Base-by-base conservation (phyloP, 331 rosid genomes). In the Quercus lobata region DNA sequence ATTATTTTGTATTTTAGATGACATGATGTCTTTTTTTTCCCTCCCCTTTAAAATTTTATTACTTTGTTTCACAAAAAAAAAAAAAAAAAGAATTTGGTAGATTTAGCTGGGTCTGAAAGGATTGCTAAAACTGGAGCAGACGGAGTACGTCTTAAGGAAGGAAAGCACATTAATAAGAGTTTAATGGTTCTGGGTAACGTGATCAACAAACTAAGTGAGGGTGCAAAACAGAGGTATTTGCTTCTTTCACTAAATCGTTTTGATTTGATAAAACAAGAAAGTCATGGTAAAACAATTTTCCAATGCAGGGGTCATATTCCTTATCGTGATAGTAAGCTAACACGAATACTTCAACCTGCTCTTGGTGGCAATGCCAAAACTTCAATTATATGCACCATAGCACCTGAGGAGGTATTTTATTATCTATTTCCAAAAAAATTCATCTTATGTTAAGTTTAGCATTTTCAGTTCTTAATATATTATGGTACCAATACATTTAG, bases 311-410 rank as follows among this genome's bases (percentile, higher is more conserved):
- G 89, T 37, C 99, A 95, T 78, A 89, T 95, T 76, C 99, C 99
- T 8, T 95, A 91, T 70, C 97, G 99, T 80, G 99, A 95, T 74
- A 95, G 98, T 86, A 95, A 95, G 84, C 86, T 95, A 75, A 95
- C 99, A 21, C 99, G 99, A 66, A 95, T 95, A 71, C 99, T 95
- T 79, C 98, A 95, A 89, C 98, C 99, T 72, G 98, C 99, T 82
- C 99, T 95, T 14, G 99, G 99, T 71, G 99, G 99, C 49, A 95
- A 95, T 87, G 97, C 99, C 58, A 95, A 95, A 82, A 95, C 99
- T 76, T 95, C 99, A 74, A 93, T 95, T 77, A 89, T 95, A 74
- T 93, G 99, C 81, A 95, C 98, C 37, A 52, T 95, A 78, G 97
- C 99, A 55, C 99, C 99, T 57, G 98, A 95, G 86, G 99, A 95